Base-by-base conservation (phyloP, 495 filamentous ascomycete species). In the Eremomyces bilateralis region DNA sequence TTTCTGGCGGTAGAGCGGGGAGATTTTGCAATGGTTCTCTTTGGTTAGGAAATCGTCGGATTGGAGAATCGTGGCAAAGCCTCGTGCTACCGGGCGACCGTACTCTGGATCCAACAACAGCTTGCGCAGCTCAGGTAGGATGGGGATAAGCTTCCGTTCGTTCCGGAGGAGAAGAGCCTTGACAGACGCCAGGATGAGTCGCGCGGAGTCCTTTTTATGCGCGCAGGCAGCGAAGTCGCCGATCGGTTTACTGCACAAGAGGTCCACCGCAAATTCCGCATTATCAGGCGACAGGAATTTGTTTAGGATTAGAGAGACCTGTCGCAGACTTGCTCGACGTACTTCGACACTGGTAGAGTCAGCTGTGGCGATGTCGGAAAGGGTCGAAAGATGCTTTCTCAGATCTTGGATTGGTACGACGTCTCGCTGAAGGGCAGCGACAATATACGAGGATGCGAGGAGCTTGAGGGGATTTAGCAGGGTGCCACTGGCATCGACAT, bases 21-120 rank as follows among this genome's bases (percentile, higher is more conserved):
- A 65, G 37, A 76, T 64, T 11, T 57, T 62, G 33, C 72, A 74
- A 33, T 72, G 65, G 45, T 80, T 79, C 20, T 59, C 49, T 35
- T 63, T 59, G 18, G 63, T 72, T 25, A 80, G 57, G n/a, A 78
- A 56, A 36, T 76, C 68, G 40, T 76, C 71, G 6, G 70, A 62
- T 15, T 61, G 53, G 15, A 80, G 62, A 15, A 80, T 59, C 16
- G 66, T 63, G 6, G 61, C 40, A 44, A 80, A 80, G 27, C 64
- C 64, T 19, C 62, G 66, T 18, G 70, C 63, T 21, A 66, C 56
- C 10, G 38, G 46, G 1, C 31, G 27, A 13, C 65, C 65, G 35
- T 58, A 50, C 34, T 48, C 58, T n/a, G 73, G 57, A 10, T 50
- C 38, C 18, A 79, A 49, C 1, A 80, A 54, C 4, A 56, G 52